phyloP scores from a whole-genome alignment of 192 early-diverging fungal species.

The Chytriomyces hyalinus region DNA sequence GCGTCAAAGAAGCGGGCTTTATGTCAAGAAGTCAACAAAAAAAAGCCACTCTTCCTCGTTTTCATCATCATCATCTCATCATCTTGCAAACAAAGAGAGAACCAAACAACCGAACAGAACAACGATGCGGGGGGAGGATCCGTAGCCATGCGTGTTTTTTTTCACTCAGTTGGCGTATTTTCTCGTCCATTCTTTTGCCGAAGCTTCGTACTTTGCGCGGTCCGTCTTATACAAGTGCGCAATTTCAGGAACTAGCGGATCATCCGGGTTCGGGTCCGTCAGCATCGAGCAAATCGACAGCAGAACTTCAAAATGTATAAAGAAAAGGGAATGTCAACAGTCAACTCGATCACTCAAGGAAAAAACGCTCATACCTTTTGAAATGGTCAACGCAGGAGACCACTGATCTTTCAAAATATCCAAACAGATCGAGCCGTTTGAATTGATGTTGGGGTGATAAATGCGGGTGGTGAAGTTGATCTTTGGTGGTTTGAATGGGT shows the following conservation, averaged over 20 bases:
- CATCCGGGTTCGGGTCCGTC: conserved; percentile 97
- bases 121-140: too few relatives aligned
- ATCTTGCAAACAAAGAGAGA: too few relatives aligned
- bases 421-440: conserved; percentile 96
- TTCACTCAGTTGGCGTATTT: conserved; percentile 54
- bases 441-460: conserved; percentile 99
- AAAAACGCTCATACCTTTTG: conserved; percentile 69
- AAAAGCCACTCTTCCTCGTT: too few relatives aligned
- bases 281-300: conserved; percentile 98
- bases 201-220: conserved; percentile 80
- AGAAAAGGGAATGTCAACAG: too few relatives aligned
- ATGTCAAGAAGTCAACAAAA: too few relatives aligned
- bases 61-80: too few relatives aligned
- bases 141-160: background rate
- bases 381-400: conserved; percentile 98
- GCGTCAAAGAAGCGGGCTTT: too few relatives aligned
- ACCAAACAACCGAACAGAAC: too few relatives aligned
- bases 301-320: conserved; percentile 63
- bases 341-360: conserved; percentile 11
- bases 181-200: conserved; percentile 92
- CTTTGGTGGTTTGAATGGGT: conserved; percentile 48
- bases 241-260: conserved; percentile 97
- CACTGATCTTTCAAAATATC: conserved; percentile 99
- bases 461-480: conserved; percentile 95
- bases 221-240: conserved; percentile 99